These are phyloP conservation scores for Mediolabrus comicus DNA, from an alignment of 108 stramenopile genomes.

Conservation along the genomic window DNA sequence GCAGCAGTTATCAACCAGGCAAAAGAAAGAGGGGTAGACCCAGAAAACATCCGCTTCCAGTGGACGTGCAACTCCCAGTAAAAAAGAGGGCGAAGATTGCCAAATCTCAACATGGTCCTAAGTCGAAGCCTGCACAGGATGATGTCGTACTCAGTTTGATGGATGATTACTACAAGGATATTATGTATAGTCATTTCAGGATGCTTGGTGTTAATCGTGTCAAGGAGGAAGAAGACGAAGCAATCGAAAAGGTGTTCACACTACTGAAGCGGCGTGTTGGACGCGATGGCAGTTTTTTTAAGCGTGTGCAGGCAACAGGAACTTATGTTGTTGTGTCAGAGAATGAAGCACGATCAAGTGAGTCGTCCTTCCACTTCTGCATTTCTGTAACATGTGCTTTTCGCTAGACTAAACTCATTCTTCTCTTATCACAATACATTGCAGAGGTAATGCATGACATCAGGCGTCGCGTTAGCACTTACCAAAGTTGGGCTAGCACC, in stretches of 20 bases:
- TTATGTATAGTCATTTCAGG: slow-evolving; percentile 3
- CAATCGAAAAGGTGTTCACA: background rate
- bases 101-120: background rate
- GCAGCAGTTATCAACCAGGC: background rate
- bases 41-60: background rate
- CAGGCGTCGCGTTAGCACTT: background rate
- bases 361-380: too few species aligned
- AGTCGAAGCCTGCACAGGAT: background rate
- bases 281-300: slow-evolving; percentile 1
- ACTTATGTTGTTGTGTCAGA: background rate
- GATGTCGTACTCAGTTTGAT: slow-evolving; percentile 11
- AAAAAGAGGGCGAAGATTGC: background rate
- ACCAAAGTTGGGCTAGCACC: background rate
- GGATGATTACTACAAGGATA: slow-evolving; percentile 7
- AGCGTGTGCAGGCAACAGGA: background rate
- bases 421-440: background rate
- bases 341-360: background rate
- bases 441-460: slow-evolving; percentile 7
- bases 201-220: background rate
- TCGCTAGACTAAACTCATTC: background rate
- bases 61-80: background rate
- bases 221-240: background rate
- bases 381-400: background rate
- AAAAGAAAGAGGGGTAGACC: slow-evolving; percentile 1
- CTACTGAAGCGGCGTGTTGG: background rate